Evolutionary conservation across 306 rosid species (phyloP).

Genomic region (Potentilla sterilis): DNA sequence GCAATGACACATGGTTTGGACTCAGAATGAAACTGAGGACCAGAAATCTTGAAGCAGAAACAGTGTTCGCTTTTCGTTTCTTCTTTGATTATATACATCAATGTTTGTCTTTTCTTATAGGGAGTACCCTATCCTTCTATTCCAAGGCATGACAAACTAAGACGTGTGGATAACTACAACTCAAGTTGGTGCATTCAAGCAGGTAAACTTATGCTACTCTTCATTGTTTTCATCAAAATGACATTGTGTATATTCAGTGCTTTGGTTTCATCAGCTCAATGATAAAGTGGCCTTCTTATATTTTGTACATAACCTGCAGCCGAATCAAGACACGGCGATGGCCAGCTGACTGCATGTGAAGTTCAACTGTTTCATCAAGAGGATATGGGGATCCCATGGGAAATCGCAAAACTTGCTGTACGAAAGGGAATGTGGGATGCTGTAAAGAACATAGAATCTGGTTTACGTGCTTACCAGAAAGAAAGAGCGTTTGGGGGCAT

Average conservation of each 20-base stretch:
- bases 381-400: slow-evolving; percentile 96
- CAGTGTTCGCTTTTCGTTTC: too few species aligned
- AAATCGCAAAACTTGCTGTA: slow-evolving; percentile 80
- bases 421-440: slow-evolving; percentile 92
- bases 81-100: neutral
- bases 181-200: slow-evolving; percentile 78
- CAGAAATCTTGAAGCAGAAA: neutral
- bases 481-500: slow-evolving; percentile 55
- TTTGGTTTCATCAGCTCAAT: neutral
- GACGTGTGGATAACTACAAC: slow-evolving; percentile 57
- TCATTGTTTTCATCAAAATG: neutral
- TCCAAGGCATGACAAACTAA: slow-evolving; percentile 44
- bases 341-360: slow-evolving; percentile 73
- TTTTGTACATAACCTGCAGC: slow-evolving; percentile 42
- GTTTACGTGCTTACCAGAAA: slow-evolving; percentile 58
- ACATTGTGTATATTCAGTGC: neutral
- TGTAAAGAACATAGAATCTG: slow-evolving; percentile 81
- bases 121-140: slow-evolving; percentile 52
- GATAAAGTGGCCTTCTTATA: neutral
- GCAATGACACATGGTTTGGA: neutral
- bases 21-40: neutral
- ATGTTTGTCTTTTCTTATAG: slow-evolving; percentile 25
- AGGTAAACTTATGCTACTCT: slow-evolving; percentile 28
- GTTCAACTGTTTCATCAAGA: slow-evolving; percentile 78
- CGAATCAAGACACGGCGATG: slow-evolving; percentile 56